A percentile compares a stretch with the other conserved stretches of the same genome.
phyloP scores from a whole-genome alignment of 2,329 filamentous ascomycete species.

The Epichloe gansuensis region DNA sequence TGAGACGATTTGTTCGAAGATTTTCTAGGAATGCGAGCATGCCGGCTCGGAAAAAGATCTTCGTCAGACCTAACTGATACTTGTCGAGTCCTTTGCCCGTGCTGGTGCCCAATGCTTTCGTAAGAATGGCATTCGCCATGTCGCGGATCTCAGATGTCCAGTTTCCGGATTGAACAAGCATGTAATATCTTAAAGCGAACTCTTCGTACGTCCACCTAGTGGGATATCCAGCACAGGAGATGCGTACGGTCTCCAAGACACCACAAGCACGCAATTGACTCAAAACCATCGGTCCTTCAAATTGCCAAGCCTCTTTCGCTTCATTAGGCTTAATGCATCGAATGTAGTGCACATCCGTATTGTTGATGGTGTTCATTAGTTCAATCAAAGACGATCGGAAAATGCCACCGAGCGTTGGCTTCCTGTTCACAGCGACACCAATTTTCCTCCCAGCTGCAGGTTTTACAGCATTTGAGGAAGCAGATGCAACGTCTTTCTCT shows the following conservation, averaged over 20 bases:
- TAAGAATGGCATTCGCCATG: constrained; percentile 87
- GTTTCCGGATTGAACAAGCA: constrained; percentile 77
- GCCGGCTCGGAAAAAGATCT: constrained; percentile 98
- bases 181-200: constrained; percentile 95
- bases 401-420: constrained; percentile 93
- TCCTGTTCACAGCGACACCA: constrained; percentile 83
- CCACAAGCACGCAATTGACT: constrained; percentile 94
- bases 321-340: constrained; percentile 99
- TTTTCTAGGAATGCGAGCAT: constrained; percentile 99
- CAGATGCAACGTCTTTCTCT: constrained; percentile 68
- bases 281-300: constrained; percentile 96
- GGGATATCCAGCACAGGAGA: constrained; percentile 93
- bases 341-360: constrained; percentile 97
- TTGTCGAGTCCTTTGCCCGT: constrained; percentile 70
- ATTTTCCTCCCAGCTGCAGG: constrained; percentile 73
- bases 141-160: constrained; percentile 91
- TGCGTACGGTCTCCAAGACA: constrained; percentile 95
- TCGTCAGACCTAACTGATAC: constrained; percentile 93
- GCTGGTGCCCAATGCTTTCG: constrained; percentile 70
- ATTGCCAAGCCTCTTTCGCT: constrained; percentile 92
- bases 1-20: constrained; percentile 75
- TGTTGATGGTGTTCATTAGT: constrained; percentile 95
- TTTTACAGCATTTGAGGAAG: constrained; percentile 59
- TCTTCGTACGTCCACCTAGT: constrained; percentile 99
- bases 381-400: constrained; percentile 98